These are phyloP conservation scores for Geotrichum carabidarum DNA, from an alignment of 1,139 yeast species.

Conservation along the genomic window DNA sequence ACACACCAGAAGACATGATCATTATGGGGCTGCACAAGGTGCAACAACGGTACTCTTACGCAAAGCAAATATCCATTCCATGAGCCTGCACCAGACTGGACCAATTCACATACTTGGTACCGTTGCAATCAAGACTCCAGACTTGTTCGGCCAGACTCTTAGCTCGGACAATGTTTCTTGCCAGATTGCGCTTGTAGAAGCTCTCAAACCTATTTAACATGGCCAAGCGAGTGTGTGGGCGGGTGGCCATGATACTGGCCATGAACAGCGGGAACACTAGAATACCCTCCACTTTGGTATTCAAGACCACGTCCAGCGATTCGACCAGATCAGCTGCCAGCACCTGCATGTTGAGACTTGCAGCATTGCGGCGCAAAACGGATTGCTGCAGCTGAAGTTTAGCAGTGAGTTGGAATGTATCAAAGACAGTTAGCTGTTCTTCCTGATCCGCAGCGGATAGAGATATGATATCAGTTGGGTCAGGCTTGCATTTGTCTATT, in stretches of 20 bases:
- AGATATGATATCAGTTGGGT: constrained; percentile 44
- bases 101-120: constrained; percentile 58
- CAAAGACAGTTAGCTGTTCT: constrained; percentile 65
- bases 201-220: constrained; percentile 53
- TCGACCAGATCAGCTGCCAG: constrained; percentile 51
- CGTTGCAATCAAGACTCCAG: constrained; percentile 48
- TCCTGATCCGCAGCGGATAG: constrained; percentile 53
- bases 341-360: constrained; percentile 60
- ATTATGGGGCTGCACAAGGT: not conserved
- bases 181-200: constrained; percentile 57
- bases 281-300: constrained; percentile 64
- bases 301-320: constrained; percentile 58
- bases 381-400: constrained; percentile 63
- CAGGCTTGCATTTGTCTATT: constrained; percentile 53
- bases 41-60: constrained; percentile 34
- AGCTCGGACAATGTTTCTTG: constrained; percentile 62
- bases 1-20: not conserved
- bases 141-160: constrained; percentile 55
- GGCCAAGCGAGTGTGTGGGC: constrained; percentile 41
- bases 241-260: constrained; percentile 65
- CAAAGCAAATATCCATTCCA: constrained; percentile 79
- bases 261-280: constrained; percentile 72
- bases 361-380: constrained; percentile 55
- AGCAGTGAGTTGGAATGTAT: constrained; percentile 65
- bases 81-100: constrained; percentile 56